Base-by-base conservation (phyloP, 306 rosid species). In the Morella rubra region DNA sequence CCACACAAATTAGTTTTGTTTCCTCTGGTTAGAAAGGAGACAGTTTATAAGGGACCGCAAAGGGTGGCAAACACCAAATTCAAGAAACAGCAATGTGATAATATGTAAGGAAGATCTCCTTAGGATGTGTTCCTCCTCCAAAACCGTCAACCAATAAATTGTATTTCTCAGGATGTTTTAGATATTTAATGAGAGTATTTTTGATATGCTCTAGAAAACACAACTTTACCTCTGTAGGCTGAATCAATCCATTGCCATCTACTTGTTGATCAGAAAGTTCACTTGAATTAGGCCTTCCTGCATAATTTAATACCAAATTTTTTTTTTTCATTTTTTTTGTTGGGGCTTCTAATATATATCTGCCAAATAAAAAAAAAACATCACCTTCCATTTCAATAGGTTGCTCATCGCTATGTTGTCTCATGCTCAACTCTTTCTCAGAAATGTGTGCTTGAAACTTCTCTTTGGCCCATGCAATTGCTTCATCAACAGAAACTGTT, bases 381-480 rank as follows among this genome's bases (percentile, higher is more conserved):
- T 87, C 70, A 85, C 89, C 96, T 83, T 85, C 91, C 60, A 42
- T 79, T 82, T 79, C 89, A 60, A 61, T 64, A 51, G 84, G 77
- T 72, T 81, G 87, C 50, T 82, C 88, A 64, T 82, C 79, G 44
- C 81, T 76, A 68, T 61, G 47, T 55, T 73, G 84, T 81, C 75
- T 85, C 78, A n/a, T 56, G 79, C 80, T 89, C 76, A 81, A 77
- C 73, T 85, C 86, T 82, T 85, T 86, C 76, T 92, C 87, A 44
- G 87, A 80, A 69, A 74, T 79, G 0, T 76, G 77, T 19, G 91
- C 80, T 73, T 88, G 97, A 74, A 82, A 92, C 86, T 73, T 95
- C 82, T 90, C 94, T 83, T 92, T 92, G 59, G 93, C 97, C 98
- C 98, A 95, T 59, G 98, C 98, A 84, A 95, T 92, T 71, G 97